phyloP scores from a whole-genome alignment of 768 basidiomycete genomes.

The Rhodosporidiobolus sp. region DNA sequence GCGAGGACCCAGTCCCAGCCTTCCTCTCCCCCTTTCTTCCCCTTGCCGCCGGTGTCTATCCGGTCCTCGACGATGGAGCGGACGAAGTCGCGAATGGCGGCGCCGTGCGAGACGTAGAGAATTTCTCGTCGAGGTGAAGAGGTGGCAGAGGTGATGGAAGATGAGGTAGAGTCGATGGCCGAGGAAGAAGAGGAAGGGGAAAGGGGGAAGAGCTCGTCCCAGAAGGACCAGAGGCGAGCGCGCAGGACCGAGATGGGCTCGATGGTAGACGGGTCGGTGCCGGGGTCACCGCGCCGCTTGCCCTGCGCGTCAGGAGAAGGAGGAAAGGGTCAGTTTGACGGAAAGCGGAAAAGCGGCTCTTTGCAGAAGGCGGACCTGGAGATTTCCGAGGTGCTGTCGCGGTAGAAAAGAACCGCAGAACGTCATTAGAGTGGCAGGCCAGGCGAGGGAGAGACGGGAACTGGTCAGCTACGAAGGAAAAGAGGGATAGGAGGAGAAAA shows the following conservation, averaged over 20 bases:
- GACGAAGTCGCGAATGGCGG: conserved; percentile 34
- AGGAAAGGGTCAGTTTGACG: background rate
- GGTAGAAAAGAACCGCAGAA: background rate
- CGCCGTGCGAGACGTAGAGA: conserved; percentile 37
- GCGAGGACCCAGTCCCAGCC: background rate
- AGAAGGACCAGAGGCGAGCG: conserved; percentile 30
- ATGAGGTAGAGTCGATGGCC: background rate
- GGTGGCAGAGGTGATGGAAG: background rate
- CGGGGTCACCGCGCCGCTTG: conserved; percentile 27
- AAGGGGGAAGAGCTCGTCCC: conserved; percentile 21
- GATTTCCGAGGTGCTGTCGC: conserved; percentile 28
- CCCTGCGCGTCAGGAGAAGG: conserved; percentile 14
- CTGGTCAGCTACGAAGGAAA: background rate
- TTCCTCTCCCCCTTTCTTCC: background rate
- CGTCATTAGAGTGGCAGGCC: background rate
- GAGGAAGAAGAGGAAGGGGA: background rate
- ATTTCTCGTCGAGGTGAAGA: background rate
- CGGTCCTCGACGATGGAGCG: conserved; percentile 11
- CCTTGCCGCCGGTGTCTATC: background rate
- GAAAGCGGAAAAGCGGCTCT: background rate
- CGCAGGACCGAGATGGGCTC: conserved; percentile 15
- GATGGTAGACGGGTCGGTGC: conserved; percentile 21
- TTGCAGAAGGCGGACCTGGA: conserved; percentile 25
- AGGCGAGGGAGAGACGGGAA: too few species aligned
- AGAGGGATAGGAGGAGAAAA: too few species aligned